A percentile compares a stretch with the other conserved stretches of the same genome.
These are phyloP conservation scores for Crotalaria pallida DNA, from an alignment of 306 rosid genomes.

Conservation along the genomic window DNA sequence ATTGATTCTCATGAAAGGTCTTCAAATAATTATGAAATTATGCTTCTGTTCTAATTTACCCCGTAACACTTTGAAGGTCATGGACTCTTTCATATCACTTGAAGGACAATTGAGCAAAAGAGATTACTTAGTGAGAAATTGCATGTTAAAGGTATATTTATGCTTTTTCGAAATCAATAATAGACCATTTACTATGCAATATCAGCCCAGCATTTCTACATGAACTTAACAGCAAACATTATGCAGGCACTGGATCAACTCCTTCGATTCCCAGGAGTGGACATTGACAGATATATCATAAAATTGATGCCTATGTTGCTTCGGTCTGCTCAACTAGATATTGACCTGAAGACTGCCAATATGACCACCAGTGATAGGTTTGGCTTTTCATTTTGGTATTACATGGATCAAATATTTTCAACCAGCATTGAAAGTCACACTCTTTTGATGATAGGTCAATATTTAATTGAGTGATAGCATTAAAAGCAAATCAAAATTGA, in stretches of 20 bases:
- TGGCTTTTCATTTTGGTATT: not conserved
- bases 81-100: not conserved
- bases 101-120: not conserved
- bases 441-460: no score
- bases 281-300: not conserved
- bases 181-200: not conserved
- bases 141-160: conserved; percentile 19
- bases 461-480: no score
- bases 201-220: not conserved
- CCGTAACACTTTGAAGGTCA: conserved; percentile 11
- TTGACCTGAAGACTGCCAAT: not conserved
- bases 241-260: conserved; percentile 28
- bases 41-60: conserved; percentile 5
- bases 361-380: not conserved
- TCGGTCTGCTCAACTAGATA: not conserved
- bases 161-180: not conserved
- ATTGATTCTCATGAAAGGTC: not conserved
- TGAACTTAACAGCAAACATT: not conserved
- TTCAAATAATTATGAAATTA: not conserved
- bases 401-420: no score
- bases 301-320: conserved; percentile 4
- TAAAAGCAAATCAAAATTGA: no score
- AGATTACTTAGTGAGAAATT: not conserved
- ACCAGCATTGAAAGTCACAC: not conserved
- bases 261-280: not conserved